Conservation (phyloP, 345 rosid genomes). For the Barbarea vulgaris region DNA sequence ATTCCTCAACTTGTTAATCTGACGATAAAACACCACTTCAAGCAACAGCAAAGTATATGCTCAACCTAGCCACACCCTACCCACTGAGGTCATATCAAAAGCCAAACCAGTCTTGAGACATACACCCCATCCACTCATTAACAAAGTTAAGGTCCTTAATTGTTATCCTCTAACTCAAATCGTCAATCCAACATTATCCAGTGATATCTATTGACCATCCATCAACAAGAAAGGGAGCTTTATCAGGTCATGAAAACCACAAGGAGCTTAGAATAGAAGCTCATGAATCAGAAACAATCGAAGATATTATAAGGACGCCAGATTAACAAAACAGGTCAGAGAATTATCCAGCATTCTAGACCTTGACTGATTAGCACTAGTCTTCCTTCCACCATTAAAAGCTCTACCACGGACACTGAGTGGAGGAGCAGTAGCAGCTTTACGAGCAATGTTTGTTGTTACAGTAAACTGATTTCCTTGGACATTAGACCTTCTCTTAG, state of each 20-base stretch:
- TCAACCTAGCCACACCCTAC: conserved; percentile 26
- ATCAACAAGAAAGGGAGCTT: not conserved
- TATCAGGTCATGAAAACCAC: not conserved
- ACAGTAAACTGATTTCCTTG: conserved; percentile 57
- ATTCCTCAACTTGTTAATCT: conserved; percentile 8
- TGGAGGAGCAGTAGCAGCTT: conserved; percentile 56
- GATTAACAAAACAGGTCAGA: conserved; percentile 12
- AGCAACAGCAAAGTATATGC: not conserved
- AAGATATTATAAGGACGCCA: conserved; percentile 15
- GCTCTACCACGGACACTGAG: conserved; percentile 46
- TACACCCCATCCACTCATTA: conserved; percentile 18
- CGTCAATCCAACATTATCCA: not conserved
- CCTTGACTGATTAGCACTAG: conserved; percentile 65
- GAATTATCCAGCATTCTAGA: conserved; percentile 37
- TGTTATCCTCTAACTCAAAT: not conserved
- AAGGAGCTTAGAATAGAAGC: not conserved
- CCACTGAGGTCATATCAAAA: conserved; percentile 4
- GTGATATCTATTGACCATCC: not conserved
- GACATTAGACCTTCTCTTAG: conserved; percentile 67
- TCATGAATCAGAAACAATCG: conserved; percentile 1
- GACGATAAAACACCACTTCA: conserved; percentile 22
- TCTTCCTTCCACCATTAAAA: conserved; percentile 46
- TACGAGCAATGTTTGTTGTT: conserved; percentile 58
- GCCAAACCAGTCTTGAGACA: conserved; percentile 12
- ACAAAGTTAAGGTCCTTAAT: not conserved